phyloP scores from a whole-genome alignment of 2,329 filamentous ascomycete species.

The Cladosporium colombiae region DNA sequence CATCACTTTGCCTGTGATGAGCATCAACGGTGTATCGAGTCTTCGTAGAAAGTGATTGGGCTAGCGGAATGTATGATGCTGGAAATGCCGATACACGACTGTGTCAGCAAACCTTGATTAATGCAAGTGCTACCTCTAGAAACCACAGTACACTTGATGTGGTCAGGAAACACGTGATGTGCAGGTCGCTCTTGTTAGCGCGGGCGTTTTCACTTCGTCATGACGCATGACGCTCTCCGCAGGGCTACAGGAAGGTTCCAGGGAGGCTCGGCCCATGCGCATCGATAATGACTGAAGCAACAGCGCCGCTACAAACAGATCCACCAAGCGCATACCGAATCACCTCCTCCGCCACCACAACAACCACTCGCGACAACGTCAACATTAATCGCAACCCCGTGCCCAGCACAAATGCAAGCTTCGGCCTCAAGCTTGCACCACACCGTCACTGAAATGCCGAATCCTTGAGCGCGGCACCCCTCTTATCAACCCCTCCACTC shows the following conservation, averaged over 20 bases:
- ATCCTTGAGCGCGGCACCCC: slow-evolving; percentile 35
- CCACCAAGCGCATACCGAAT: background rate
- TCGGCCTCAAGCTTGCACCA: slow-evolving; percentile 34
- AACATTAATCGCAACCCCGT: background rate
- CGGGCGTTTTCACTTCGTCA: too few species aligned
- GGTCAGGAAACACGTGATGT: too few species aligned
- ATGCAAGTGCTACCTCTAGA: too few species aligned
- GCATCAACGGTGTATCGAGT: slow-evolving; percentile 8
- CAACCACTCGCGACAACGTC: background rate
- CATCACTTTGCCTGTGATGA: slow-evolving; percentile 8
- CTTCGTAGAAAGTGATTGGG: background rate
- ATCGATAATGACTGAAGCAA: background rate
- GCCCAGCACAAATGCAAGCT: slow-evolving; percentile 38
- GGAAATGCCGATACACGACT: background rate
- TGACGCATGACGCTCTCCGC: too few species aligned
- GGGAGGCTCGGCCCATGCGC: too few species aligned
- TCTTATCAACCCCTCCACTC: slow-evolving; percentile 25
- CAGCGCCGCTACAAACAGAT: background rate
- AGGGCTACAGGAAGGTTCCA: too few species aligned
- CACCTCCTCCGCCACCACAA: background rate
- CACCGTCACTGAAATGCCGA: slow-evolving; percentile 35
- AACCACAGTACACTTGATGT: too few species aligned
- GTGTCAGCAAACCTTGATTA: background rate
- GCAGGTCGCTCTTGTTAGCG: too few species aligned
- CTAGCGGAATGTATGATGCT: background rate